phyloP scores from a whole-genome alignment of 2,329 filamentous ascomycete genomes.

The Alternaria hordeiaustralica region DNA sequence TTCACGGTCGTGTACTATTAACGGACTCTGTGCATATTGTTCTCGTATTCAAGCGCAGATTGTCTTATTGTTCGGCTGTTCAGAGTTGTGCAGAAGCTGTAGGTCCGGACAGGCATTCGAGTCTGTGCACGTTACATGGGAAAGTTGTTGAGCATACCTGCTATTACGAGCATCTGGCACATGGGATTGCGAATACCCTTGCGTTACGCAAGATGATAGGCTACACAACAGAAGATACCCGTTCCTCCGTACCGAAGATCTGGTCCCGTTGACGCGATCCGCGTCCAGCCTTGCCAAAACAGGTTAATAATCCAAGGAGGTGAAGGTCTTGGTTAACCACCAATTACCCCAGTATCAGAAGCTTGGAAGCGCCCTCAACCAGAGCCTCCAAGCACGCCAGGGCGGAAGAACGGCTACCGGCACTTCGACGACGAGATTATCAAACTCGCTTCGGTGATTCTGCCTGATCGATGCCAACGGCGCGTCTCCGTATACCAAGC shows the following conservation, averaged over 20 bases:
- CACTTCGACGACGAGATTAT: neutral
- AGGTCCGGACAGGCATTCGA: neutral
- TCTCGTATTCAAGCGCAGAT: neutral
- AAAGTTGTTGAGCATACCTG: neutral
- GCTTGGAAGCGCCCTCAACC: neutral
- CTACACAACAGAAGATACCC: neutral
- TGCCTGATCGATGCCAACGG: constrained; percentile 15
- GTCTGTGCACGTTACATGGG: neutral
- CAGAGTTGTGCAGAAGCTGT: neutral
- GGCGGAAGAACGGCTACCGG: constrained; percentile 15
- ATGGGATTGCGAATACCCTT: neutral
- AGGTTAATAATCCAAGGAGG: neutral
- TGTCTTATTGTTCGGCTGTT: neutral
- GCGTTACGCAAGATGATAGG: neutral
- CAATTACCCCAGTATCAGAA: neutral
- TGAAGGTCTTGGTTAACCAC: constrained; percentile 5
- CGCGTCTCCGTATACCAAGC: constrained; percentile 14
- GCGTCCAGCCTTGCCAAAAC: neutral
- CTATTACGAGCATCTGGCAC: neutral
- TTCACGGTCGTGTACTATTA: neutral
- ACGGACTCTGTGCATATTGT: neutral
- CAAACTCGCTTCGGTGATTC: neutral
- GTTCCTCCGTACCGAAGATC: neutral
- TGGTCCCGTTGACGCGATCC: neutral
- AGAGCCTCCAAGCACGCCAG: constrained; percentile 7